Base-by-base conservation (phyloP, 768 basidiomycete species). In the Candolleomyces aberdarensis region DNA sequence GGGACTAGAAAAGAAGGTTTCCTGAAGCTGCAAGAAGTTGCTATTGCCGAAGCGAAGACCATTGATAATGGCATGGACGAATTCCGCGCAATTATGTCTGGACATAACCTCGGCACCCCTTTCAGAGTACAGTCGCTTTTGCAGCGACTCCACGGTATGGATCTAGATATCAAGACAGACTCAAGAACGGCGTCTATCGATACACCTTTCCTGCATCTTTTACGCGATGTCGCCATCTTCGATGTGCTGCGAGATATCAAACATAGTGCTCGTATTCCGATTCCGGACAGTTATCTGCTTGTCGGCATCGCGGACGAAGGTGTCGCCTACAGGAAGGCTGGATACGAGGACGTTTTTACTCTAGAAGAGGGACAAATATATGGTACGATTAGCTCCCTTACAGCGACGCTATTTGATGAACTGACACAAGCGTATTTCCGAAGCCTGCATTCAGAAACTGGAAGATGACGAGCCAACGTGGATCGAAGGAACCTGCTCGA, bases 271-370 rank as follows among this genome's bases (percentile, higher is more conserved):
- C 79, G 91, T 9, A 89, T 95, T 31, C 84, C 80, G 3, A 80
- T 95, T 11, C 86, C 86, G 0, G 74, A 85, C 0, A 86, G 86
- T 62, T 85, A 85, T 61, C 77, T 86, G 26, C 78, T 95, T 0
- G 89, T 93, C 10, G 93, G 94, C 0, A 82, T 94, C 9, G 88
- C 91, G 3, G 93, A 95, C 65, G 91, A 94, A 71, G 91, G 91
- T 0, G 85, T 86, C 0, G 83, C 86, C 0, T 90, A 91, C 63
- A 69, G 67, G 47, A 63, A 69, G 8, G 74, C 70, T n/a, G 86
- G 86, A 1, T 67, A 73, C 57, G 67, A 80, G 43, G 79, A 88
- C 62, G 81, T 89, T 1, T 87, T 78, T 67, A 75, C 69, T 32
- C 72, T 93, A 13, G 70, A 72, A 5, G 78, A 80, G 61, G 84